phyloP scores from a whole-genome alignment of 352 stramenopile genomes.

The Phytophthora sansomeana region DNA sequence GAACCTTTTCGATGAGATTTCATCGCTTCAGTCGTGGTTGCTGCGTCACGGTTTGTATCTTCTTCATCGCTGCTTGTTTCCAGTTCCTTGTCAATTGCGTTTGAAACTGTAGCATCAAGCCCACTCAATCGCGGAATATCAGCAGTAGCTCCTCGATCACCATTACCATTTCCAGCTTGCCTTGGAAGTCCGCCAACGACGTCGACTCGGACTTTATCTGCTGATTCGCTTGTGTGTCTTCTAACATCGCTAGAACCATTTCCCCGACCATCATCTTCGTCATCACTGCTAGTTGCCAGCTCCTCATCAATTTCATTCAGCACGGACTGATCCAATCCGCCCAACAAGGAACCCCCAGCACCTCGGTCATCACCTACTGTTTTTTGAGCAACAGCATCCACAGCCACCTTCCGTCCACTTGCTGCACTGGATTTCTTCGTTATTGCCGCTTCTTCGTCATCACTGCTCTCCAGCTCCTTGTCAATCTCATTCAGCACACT shows the following conservation, averaged over 20 bases:
- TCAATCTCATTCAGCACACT: conserved; percentile 25
- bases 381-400: neutral
- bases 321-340: conserved; percentile 6
- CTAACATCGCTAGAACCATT: neutral
- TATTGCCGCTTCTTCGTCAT: conserved; percentile 24
- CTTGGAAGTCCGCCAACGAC: neutral
- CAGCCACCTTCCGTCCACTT: neutral
- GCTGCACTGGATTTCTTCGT: neutral
- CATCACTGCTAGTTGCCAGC: conserved; percentile 20
- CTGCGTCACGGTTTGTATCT: conserved; percentile 2
- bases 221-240: neutral
- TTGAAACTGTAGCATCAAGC: conserved; percentile 26
- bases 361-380: neutral
- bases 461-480: conserved; percentile 35
- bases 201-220: neutral
- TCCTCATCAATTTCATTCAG: conserved; percentile 38
- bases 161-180: neutral
- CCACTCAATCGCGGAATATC: neutral
- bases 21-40: neutral
- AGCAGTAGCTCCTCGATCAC: neutral
- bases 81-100: conserved; percentile 45
- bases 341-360: neutral
- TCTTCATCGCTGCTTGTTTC: conserved; percentile 41
- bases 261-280: conserved; percentile 1
- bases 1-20: neutral